A percentile compares a stretch with the other conserved stretches of the same genome.
phyloP scores from a whole-genome alignment of 2,329 filamentous ascomycete genomes.

The Talaromyces piceae region DNA sequence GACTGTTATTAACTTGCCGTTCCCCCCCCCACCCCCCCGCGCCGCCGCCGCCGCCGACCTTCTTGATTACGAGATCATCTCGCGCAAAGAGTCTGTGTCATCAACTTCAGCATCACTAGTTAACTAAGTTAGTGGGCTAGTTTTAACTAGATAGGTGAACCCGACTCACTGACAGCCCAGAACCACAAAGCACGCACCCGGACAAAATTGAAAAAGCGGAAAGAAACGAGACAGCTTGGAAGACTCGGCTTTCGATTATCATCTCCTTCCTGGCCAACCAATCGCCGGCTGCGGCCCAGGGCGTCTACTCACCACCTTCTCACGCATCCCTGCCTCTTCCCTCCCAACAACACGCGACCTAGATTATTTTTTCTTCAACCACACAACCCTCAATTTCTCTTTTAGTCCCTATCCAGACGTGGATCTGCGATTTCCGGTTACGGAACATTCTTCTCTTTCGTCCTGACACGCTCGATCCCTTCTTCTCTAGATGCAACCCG shows the following conservation, averaged over 20 bases:
- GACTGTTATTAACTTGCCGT: conserved; percentile 16
- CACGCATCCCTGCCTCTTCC: background rate
- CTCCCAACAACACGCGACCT: background rate
- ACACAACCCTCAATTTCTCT: background rate
- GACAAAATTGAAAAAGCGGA: background rate
- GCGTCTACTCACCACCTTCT: conserved; percentile 1
- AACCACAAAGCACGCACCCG: background rate
- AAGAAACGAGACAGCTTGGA: no score
- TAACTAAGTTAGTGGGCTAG: no score
- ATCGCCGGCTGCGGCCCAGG: conserved; percentile 7
- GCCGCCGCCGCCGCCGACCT: conserved; percentile 4
- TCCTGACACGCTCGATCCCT: conserved; percentile 4
- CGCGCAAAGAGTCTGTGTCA: conserved; percentile 5
- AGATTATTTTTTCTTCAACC: background rate
- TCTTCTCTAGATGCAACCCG: conserved; percentile 35
- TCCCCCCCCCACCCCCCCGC: conserved; percentile 9
- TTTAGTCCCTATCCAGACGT: background rate
- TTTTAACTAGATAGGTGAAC: background rate
- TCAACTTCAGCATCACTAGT: no score
- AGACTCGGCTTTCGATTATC: conserved; percentile 16
- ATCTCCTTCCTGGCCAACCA: conserved; percentile 7
- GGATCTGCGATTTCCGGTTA: background rate
- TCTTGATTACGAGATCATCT: conserved; percentile 31
- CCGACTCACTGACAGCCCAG: background rate
- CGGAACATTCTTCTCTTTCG: background rate